Evolutionary conservation across 2,329 filamentous ascomycete genomes (phyloP).

Genomic region (Nothomitra cinnamomea): DNA sequence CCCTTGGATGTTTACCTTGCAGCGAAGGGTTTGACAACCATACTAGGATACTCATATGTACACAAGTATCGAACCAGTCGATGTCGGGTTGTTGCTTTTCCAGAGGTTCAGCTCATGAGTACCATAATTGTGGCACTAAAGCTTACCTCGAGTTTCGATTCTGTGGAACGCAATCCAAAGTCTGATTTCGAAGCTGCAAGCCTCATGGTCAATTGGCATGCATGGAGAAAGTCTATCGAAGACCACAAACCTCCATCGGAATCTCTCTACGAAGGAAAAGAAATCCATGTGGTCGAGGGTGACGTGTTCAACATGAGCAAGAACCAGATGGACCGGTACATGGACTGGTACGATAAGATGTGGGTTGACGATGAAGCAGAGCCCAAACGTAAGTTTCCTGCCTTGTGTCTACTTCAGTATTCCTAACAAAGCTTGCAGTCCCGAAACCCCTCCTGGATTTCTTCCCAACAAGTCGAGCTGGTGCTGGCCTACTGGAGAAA

Average conservation of each 20-base stretch:
- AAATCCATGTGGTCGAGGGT: conserved; percentile 38
- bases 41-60: conserved; percentile 36
- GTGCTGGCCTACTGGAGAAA: neutral
- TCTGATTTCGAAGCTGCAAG: conserved; percentile 37
- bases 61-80: conserved; percentile 34
- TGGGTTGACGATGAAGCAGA: conserved; percentile 33
- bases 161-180: conserved; percentile 31
- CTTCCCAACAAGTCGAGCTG: neutral
- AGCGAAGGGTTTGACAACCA: conserved; percentile 36
- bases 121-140: conserved; percentile 63
- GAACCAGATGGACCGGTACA: conserved; percentile 52
- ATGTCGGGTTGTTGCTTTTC: conserved; percentile 39
- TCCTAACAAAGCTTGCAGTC: conserved; percentile 20
- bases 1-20: conserved; percentile 49
- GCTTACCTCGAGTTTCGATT: conserved; percentile 59
- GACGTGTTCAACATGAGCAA: conserved; percentile 45
- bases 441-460: conserved; percentile 5
- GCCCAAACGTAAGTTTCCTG: conserved; percentile 19
- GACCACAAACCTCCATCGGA: conserved; percentile 17
- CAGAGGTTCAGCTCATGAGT: conserved; percentile 58
- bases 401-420: conserved; percentile 20
- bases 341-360: conserved; percentile 61
- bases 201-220: conserved; percentile 52
- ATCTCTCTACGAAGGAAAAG: conserved; percentile 27
- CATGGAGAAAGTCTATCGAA: conserved; percentile 42